phyloP scores from a whole-genome alignment of 2,329 filamentous ascomycete genomes.

The Mycocentrospora acerina region DNA sequence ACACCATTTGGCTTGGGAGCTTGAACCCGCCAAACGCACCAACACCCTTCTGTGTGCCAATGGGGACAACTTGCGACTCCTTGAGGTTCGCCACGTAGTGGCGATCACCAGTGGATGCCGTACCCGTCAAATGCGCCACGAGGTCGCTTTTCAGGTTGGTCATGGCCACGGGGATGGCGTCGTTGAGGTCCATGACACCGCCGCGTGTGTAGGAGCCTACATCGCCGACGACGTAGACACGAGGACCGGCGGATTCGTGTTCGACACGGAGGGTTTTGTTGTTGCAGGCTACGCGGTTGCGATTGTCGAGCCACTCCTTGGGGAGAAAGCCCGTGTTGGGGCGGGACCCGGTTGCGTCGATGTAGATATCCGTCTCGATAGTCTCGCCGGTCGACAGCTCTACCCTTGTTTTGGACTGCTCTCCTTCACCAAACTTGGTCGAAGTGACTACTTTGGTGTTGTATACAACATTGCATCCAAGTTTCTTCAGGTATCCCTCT shows the following conservation, averaged over 20 bases:
- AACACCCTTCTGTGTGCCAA: slow-evolving; percentile 42
- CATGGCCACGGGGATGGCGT: slow-evolving; percentile 46
- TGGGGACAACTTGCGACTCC: slow-evolving; percentile 39
- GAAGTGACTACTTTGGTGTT: slow-evolving; percentile 38
- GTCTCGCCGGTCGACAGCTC: slow-evolving; percentile 49
- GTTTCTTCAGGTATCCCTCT: slow-evolving; percentile 48
- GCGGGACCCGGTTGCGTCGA: slow-evolving; percentile 54
- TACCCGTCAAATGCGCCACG: slow-evolving; percentile 31
- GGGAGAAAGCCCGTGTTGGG: slow-evolving; percentile 59
- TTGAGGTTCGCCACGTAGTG: slow-evolving; percentile 34
- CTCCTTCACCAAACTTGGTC: slow-evolving; percentile 26
- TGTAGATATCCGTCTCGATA: slow-evolving; percentile 55
- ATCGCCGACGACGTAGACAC: slow-evolving; percentile 54
- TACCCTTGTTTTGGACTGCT: slow-evolving; percentile 47
- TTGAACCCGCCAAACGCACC: slow-evolving; percentile 41
- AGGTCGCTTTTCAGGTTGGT: slow-evolving; percentile 53
- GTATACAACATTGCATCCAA: slow-evolving; percentile 51
- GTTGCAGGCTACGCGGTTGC: slow-evolving; percentile 52
- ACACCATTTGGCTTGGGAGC: slow-evolving; percentile 45
- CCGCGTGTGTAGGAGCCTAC: slow-evolving; percentile 49
- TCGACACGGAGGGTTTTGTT: slow-evolving; percentile 52
- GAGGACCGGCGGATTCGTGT: slow-evolving; percentile 42
- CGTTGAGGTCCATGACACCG: slow-evolving; percentile 47
- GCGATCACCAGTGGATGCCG: slow-evolving; percentile 29
- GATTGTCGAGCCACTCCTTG: slow-evolving; percentile 49